Evolutionary conservation across 2,329 filamentous ascomycete species (phyloP).

Genomic region (Beauveria sp.): DNA sequence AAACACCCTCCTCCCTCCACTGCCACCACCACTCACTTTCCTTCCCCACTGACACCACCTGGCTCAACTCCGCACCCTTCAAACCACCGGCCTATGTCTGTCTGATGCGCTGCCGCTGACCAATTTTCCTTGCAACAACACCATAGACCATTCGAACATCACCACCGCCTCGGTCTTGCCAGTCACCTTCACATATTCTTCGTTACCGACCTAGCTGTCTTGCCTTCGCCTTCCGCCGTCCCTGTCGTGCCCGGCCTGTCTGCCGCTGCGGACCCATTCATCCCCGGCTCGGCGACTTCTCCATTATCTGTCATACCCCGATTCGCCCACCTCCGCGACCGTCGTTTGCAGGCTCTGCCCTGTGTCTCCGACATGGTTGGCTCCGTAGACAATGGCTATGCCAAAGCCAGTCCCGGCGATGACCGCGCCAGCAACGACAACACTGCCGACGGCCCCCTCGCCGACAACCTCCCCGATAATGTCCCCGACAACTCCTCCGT

Average conservation of each 20-base stretch:
- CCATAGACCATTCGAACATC: background rate
- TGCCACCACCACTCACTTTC: background rate
- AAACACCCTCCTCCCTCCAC: background rate
- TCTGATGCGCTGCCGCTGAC: background rate
- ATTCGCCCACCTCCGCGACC: background rate
- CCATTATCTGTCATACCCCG: background rate
- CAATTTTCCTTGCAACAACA: background rate
- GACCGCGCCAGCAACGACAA: slow-evolving; percentile 15
- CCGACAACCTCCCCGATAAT: slow-evolving; percentile 31
- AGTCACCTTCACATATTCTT: background rate
- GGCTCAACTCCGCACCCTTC: slow-evolving; percentile 4
- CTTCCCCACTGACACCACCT: background rate
- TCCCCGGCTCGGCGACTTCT: slow-evolving; percentile 8
- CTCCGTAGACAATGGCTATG: slow-evolving; percentile 28
- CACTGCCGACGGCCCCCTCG: slow-evolving; percentile 15
- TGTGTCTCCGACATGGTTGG: slow-evolving; percentile 23
- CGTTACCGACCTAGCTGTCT: background rate
- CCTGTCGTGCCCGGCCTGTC: background rate
- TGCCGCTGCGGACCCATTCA: background rate
- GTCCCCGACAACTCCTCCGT: slow-evolving; percentile 48
- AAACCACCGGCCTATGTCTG: background rate
- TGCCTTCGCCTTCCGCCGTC: background rate
- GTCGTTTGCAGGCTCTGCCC: background rate
- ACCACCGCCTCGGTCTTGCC: background rate
- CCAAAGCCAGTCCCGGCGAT: slow-evolving; percentile 21